Evolutionary conservation across 148 eudicot genomes (phyloP).

Genomic region (Chenopodium suecicum): DNA sequence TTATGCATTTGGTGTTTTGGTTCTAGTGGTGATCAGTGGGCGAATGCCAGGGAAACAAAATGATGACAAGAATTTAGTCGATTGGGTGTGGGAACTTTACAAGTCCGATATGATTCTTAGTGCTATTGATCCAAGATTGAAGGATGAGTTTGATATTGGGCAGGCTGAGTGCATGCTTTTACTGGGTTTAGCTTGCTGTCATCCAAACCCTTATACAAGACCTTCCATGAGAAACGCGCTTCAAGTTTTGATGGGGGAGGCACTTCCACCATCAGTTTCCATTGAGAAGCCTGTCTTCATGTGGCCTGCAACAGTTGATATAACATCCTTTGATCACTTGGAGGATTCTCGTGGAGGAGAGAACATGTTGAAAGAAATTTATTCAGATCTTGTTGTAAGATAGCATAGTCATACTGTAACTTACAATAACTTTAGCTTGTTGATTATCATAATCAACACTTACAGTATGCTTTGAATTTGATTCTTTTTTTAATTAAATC

Average conservation of each 20-base stretch:
- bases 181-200: constrained; percentile 36
- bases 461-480: background rate
- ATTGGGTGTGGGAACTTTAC: constrained; percentile 42
- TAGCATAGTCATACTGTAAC: background rate
- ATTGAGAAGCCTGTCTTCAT: constrained; percentile 36
- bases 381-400: constrained; percentile 24
- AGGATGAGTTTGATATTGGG: constrained; percentile 17
- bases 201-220: constrained; percentile 41
- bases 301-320: constrained; percentile 31
- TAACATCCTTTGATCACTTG: constrained; percentile 24
- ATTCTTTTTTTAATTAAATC: background rate
- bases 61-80: constrained; percentile 19
- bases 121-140: constrained; percentile 30
- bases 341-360: constrained; percentile 28
- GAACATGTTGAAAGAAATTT: constrained; percentile 12
- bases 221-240: constrained; percentile 37
- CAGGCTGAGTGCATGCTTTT: constrained; percentile 29
- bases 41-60: constrained; percentile 22
- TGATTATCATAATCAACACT: background rate
- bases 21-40: constrained; percentile 37
- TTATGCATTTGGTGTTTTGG: constrained; percentile 42
- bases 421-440: background rate
- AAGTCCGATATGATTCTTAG: background rate
- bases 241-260: constrained; percentile 38
- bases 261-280: constrained; percentile 31